Evolutionary conservation across 2,329 filamentous ascomycete genomes (phyloP).

Genomic region (Fusarium albidum): DNA sequence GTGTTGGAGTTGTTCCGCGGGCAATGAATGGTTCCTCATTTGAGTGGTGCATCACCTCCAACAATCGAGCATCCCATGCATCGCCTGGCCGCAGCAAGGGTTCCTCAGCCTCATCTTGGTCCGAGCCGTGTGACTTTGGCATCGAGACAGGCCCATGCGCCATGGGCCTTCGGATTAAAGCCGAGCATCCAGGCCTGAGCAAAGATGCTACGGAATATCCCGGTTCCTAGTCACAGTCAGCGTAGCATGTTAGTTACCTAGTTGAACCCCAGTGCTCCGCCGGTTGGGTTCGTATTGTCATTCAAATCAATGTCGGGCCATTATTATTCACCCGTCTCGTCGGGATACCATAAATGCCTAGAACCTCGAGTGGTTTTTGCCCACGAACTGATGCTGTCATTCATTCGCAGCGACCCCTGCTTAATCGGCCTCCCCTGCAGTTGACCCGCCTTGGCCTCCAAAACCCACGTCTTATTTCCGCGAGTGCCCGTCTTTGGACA

Average conservation of each 20-base stretch:
- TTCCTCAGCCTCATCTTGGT: neutral
- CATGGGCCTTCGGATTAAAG: no score
- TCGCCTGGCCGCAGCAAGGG: neutral
- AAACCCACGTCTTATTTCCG: neutral
- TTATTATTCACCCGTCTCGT: neutral
- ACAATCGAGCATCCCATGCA: neutral
- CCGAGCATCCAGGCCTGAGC: no score
- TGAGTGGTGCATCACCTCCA: neutral
- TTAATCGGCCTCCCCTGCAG: no score
- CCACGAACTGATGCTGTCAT: no score
- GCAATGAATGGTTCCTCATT: no score
- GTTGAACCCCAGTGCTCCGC: neutral
- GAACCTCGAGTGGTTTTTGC: neutral
- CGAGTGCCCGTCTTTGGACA: constrained; percentile 1
- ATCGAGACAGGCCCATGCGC: no score
- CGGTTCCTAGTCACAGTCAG: neutral
- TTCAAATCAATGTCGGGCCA: neutral
- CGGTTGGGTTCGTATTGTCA: neutral
- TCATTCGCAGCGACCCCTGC: no score
- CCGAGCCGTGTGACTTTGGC: no score
- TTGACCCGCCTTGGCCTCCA: neutral
- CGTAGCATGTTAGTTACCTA: neutral
- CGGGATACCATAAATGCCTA: neutral
- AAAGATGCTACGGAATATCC: no score
- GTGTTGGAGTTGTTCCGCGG: neutral